A percentile compares a stretch with the other conserved stretches of the same genome.
Evolutionary conservation across 495 filamentous ascomycete genomes (phyloP).

Genomic region (Lasiosphaeria ovina): DNA sequence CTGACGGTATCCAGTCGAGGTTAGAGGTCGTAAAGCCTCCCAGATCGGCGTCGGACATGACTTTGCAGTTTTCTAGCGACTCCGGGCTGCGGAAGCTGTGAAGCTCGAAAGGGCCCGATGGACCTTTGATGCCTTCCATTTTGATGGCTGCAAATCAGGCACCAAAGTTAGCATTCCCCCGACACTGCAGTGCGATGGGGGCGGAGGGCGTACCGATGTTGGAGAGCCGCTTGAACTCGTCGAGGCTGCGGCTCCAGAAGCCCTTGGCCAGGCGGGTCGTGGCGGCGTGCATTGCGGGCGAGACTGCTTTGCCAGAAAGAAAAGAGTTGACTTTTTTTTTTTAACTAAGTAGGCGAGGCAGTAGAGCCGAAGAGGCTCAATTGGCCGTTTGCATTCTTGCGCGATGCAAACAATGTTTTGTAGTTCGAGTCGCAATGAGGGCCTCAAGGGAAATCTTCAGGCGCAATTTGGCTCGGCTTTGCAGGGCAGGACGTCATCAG

Average conservation of each 20-base stretch:
- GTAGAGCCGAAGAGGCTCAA: conserved; percentile 20
- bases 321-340: neutral
- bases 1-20: conserved; percentile 66
- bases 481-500: neutral
- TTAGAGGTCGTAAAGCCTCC: conserved; percentile 76
- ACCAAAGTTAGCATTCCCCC: conserved; percentile 4
- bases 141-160: conserved; percentile 33
- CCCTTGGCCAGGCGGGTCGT: conserved; percentile 37
- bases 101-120: conserved; percentile 57
- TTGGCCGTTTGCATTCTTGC: conserved; percentile 15
- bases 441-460: neutral
- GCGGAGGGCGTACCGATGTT: conserved; percentile 37
- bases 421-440: neutral
- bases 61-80: conserved; percentile 65
- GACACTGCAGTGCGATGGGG: neutral
- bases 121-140: conserved; percentile 53
- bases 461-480: neutral
- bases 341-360: conserved; percentile 2
- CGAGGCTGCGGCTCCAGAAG: conserved; percentile 45
- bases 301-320: neutral
- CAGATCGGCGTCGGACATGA: conserved; percentile 81
- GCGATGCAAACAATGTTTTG: neutral
- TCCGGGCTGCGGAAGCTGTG: conserved; percentile 64
- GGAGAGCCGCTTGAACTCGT: conserved; percentile 47
- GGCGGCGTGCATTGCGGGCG: conserved; percentile 43